These are phyloP conservation scores for Pugionium cornutum DNA, from an alignment of 345 rosid genomes.

Conservation along the genomic window DNA sequence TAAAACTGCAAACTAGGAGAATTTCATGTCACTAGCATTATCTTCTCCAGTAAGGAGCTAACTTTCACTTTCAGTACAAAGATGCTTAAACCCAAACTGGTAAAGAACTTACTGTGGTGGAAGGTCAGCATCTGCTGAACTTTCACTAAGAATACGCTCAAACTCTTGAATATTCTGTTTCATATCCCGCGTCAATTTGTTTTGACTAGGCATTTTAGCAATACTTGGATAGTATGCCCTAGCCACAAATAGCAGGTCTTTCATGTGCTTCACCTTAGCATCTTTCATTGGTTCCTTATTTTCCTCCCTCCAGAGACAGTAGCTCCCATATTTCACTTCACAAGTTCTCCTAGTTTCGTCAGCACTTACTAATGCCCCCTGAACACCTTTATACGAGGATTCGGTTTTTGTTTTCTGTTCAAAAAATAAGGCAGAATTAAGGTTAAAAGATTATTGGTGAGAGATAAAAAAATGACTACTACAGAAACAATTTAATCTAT, in stretches of 20 bases:
- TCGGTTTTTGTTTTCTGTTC: constrained; percentile 47
- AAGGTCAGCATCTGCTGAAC: constrained; percentile 82
- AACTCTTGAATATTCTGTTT: constrained; percentile 90
- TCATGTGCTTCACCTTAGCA: constrained; percentile 74
- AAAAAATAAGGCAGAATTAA: constrained; percentile 13
- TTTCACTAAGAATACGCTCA: constrained; percentile 86
- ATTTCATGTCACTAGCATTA: constrained; percentile 17
- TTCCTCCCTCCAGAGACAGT: constrained; percentile 89
- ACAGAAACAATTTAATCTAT: constrained; percentile 23
- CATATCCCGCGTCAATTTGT: constrained; percentile 70
- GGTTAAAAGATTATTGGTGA: constrained; percentile 12
- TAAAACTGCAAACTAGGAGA: constrained; percentile 26
- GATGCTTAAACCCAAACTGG: constrained; percentile 19
- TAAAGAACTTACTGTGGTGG: constrained; percentile 71
- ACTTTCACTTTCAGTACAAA: constrained; percentile 28
- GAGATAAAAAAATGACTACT: neutral
- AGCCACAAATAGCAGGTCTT: constrained; percentile 89
- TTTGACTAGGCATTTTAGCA: constrained; percentile 84
- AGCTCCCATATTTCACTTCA: constrained; percentile 82
- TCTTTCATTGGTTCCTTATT: constrained; percentile 86
- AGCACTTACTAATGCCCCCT: constrained; percentile 29
- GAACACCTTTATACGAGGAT: constrained; percentile 25
- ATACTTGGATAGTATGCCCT: constrained; percentile 93
- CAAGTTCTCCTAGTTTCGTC: constrained; percentile 60
- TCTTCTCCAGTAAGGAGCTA: constrained; percentile 5